Base-by-base conservation (phyloP, 352 stramenopile genomes). In the Phytophthora hibernalis region DNA sequence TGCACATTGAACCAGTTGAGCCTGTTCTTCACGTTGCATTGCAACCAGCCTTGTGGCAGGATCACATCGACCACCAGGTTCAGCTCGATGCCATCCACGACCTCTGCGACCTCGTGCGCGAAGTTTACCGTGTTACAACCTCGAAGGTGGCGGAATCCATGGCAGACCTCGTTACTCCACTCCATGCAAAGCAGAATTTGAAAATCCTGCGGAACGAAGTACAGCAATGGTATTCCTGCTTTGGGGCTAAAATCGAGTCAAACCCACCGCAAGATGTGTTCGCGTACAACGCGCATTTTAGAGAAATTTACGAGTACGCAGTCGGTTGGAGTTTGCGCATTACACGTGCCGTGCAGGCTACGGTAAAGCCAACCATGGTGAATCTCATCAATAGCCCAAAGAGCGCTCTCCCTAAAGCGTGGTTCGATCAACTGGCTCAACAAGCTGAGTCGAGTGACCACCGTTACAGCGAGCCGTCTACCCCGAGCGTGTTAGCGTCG, bases 11-110 rank as follows among this genome's bases (percentile, higher is more conserved):
- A 31, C 87, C 85, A 3, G 62, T 96, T 0, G 82, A 94, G 53
- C 89, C 89, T 43, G 85, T 96, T 49, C 72, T 94, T 31, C 85
- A 95, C 50, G 87, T 96, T 40, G 87, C 89, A 1, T 74, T 96
- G 40, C 87, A 93, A 31, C 89, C 89, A 8, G 82, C 85, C 15
- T 70, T 96, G 2, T 96, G 87, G 87, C 79, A 92, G 52, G 87
- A 93, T 48, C 86, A 91, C 54, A 79, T 94, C 24, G 85, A 94
- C 45, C 75, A 91, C 20, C 59, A 85, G 38, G 74, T 82, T 50
- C 80, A 92, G 48, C 58, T 89, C 5, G 77, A 82, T 49, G 80
- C 81, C 10, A 80, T 92, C 33, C 73, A 90, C 44, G 86, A 96
- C 54, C 76, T 96, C 9, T 91, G 84, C 28, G 80, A 90, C 33